A percentile compares a stretch with the other conserved stretches of the same genome.
Conservation (phyloP, 2,329 filamentous ascomycete genomes). For the Clarireedia homoeocarpa region DNA sequence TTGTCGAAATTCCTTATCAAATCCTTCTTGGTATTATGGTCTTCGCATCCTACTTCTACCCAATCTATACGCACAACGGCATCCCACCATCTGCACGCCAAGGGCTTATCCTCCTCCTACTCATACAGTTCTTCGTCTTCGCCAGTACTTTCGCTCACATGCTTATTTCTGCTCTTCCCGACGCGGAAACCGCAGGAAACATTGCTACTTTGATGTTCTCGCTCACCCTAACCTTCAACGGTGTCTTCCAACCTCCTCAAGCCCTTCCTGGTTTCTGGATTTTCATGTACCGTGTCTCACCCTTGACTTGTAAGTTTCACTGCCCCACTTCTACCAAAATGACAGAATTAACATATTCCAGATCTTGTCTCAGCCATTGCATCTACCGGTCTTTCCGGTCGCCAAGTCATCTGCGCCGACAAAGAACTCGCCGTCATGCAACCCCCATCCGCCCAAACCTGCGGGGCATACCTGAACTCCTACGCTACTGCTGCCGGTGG, state of each 20-base stretch:
- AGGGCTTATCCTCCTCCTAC: constrained; percentile 66
- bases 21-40: constrained; percentile 66
- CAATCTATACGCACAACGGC: constrained; percentile 58
- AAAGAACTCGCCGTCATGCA: constrained; percentile 63
- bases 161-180: constrained; percentile 67
- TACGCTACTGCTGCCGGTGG: constrained; percentile 46
- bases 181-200: constrained; percentile 69
- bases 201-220: constrained; percentile 70
- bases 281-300: constrained; percentile 74
- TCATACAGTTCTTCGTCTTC: constrained; percentile 71
- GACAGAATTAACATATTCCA: constrained; percentile 37
- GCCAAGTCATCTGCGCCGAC: constrained; percentile 53
- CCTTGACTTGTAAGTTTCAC: constrained; percentile 27
- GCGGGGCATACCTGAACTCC: constrained; percentile 46
- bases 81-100: constrained; percentile 24
- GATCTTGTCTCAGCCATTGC: constrained; percentile 67
- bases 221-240: constrained; percentile 66
- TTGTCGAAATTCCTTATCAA: constrained; percentile 83
- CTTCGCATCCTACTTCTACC: constrained; percentile 77
- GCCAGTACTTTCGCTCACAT: constrained; percentile 78
- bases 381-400: constrained; percentile 60
- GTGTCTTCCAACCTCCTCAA: constrained; percentile 60
- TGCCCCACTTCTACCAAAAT: background rate
- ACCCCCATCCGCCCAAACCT: constrained; percentile 49
- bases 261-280: constrained; percentile 70